Percentiles rank a stretch among this genome's conserved stretches.
Evolutionary conservation across 23 red algal genomes (phyloP).

Genomic region (Cyanidiococcus yangmingshanensis): DNA sequence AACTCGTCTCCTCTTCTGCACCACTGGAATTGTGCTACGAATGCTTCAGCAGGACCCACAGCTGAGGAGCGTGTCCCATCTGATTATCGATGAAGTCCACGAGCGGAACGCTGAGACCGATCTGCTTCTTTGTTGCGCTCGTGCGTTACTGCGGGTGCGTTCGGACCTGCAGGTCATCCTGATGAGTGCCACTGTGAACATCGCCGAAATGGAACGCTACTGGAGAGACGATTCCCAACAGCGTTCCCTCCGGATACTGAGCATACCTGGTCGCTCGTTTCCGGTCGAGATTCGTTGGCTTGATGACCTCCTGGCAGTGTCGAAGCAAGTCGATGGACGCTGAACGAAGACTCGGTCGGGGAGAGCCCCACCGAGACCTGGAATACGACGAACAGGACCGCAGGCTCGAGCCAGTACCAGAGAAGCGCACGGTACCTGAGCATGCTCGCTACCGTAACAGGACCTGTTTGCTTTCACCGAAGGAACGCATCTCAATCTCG

Average conservation of each 20-base stretch:
- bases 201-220: constrained; percentile 65
- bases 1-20: constrained; percentile 59
- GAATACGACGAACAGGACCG: no score
- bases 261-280: constrained; percentile 75
- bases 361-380: no score
- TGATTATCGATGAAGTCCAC: constrained; percentile 96
- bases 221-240: not conserved
- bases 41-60: constrained; percentile 47
- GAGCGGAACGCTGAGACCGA: constrained; percentile 81
- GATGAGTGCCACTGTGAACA: constrained; percentile 84
- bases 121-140: constrained; percentile 50
- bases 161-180: constrained; percentile 39
- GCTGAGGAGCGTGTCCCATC: constrained; percentile 43
- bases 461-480: no score
- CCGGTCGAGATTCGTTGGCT: constrained; percentile 40
- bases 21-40: constrained; percentile 59
- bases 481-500: no score
- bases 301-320: not conserved
- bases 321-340: not conserved
- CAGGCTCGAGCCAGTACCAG: no score
- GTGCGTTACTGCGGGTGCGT: constrained; percentile 28
- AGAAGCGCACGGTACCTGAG: no score
- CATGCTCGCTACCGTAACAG: no score
- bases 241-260: constrained; percentile 40
- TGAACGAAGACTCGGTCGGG: no score